phyloP scores from a whole-genome alignment of 345 rosid species.

The Hibiscus mutabilis region DNA sequence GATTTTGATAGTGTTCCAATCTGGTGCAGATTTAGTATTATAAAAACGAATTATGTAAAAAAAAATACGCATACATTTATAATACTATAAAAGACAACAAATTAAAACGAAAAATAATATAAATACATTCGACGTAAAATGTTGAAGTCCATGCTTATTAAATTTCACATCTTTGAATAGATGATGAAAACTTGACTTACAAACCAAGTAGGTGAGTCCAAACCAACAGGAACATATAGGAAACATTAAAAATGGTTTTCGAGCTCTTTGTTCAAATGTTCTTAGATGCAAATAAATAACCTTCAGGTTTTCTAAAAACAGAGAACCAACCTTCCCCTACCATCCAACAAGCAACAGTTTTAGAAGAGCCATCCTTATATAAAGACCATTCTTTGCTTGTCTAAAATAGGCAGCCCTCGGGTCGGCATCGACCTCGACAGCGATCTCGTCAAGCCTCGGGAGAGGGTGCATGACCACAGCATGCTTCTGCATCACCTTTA shows the following conservation, averaged over 20 bases:
- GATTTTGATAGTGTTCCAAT: no score
- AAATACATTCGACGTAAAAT: no score
- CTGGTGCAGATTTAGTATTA: no score
- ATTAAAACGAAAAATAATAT: no score
- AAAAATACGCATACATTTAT: no score
- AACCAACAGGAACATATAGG: background rate
- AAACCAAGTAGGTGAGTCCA: background rate
- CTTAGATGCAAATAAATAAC: no score
- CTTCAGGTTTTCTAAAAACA: background rate
- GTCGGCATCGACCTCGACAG: slow-evolving; percentile 73
- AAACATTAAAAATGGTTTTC: background rate
- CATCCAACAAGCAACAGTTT: slow-evolving; percentile 31
- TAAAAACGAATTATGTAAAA: no score
- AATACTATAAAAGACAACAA: no score
- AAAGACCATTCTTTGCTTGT: slow-evolving; percentile 97
- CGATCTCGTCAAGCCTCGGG: slow-evolving; percentile 93
- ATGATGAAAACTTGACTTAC: background rate
- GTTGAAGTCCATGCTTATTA: no score
- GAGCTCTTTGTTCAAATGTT: background rate
- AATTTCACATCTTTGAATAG: no score
- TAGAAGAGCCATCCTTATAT: slow-evolving; percentile 90
- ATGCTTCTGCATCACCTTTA: slow-evolving; percentile 71
- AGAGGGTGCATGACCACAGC: slow-evolving; percentile 96
- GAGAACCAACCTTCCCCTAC: background rate
- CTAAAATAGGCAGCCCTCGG: slow-evolving; percentile 96